phyloP scores from a whole-genome alignment of 495 filamentous ascomycete genomes.

The Aspergillus avenaceus region DNA sequence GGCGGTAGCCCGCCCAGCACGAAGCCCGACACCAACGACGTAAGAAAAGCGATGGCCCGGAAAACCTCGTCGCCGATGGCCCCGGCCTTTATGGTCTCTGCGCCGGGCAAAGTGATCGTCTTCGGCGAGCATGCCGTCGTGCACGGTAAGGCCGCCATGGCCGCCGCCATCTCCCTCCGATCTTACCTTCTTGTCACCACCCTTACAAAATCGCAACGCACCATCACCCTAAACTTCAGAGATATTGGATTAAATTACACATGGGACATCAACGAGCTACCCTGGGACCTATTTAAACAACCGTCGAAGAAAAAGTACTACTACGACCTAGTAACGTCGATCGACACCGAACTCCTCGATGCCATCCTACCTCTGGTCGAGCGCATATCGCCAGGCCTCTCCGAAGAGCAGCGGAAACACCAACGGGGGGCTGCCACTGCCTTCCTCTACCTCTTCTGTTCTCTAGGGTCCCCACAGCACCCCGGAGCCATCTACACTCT shows the following conservation, averaged over 20 bases:
- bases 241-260: conserved; percentile 83
- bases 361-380: conserved; percentile 73
- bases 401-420: conserved; percentile 66
- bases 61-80: conserved; percentile 54
- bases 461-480: conserved; percentile 72
- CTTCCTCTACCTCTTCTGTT: conserved; percentile 92
- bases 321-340: conserved; percentile 77
- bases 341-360: conserved; percentile 75
- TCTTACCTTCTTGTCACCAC: conserved; percentile 94
- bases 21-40: conserved; percentile 17
- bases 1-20: conserved; percentile 19
- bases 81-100: conserved; percentile 94
- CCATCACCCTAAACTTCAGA: conserved; percentile 78
- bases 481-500: conserved; percentile 83
- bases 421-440: conserved; percentile 73
- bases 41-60: conserved; percentile 28
- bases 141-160: conserved; percentile 92
- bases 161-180: conserved; percentile 86
- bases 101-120: conserved; percentile 95
- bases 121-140: conserved; percentile 97
- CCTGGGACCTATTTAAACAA: conserved; percentile 75
- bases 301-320: conserved; percentile 88
- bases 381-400: conserved; percentile 58
- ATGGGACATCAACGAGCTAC: conserved; percentile 86
- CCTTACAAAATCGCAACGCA: conserved; percentile 79